phyloP scores from a whole-genome alignment of 2,329 filamentous ascomycete genomes.

The Colletotrichum camelliae region DNA sequence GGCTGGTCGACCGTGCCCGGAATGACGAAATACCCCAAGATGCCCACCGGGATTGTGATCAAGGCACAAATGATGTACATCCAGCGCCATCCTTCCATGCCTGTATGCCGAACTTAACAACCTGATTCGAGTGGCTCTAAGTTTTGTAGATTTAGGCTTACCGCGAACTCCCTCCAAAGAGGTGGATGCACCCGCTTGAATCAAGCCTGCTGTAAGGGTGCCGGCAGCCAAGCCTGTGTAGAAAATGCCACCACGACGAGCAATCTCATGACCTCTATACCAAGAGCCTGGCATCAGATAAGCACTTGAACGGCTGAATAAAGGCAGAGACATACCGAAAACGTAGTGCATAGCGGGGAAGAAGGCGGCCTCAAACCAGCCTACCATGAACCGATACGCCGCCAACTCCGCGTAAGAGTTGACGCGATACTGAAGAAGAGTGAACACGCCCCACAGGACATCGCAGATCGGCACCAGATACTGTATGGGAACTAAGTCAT shows the following conservation, averaged over 20 bases:
- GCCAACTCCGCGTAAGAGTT: conserved; percentile 26
- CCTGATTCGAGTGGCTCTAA: not conserved
- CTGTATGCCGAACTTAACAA: rapidly evolving
- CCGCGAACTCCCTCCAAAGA: conserved; percentile 44
- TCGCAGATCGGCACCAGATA: conserved; percentile 38
- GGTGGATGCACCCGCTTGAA: conserved; percentile 49
- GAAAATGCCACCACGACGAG: conserved; percentile 45
- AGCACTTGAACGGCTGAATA: conserved; percentile 3
- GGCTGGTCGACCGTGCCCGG: conserved; percentile 34
- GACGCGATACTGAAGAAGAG: conserved; percentile 42
- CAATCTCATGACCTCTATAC: conserved; percentile 49
- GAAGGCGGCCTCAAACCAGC: conserved; percentile 32
- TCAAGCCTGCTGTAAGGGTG: conserved; percentile 47
- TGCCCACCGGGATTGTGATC: conserved; percentile 45
- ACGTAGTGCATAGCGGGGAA: conserved; percentile 36
- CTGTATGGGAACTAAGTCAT: conserved; percentile 29
- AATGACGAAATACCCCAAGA: conserved; percentile 45
- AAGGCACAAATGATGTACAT: conserved; percentile 50
- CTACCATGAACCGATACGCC: conserved; percentile 35
- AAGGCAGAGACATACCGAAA: not conserved
- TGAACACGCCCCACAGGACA: conserved; percentile 61
- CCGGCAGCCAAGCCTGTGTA: conserved; percentile 48
- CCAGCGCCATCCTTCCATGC: conserved; percentile 51
- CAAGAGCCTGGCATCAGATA: conserved; percentile 51
- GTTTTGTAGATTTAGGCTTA: conserved; percentile 38